These are phyloP conservation scores for Nasturtium officinale DNA, from an alignment of 345 rosid species.

Conservation along the genomic window DNA sequence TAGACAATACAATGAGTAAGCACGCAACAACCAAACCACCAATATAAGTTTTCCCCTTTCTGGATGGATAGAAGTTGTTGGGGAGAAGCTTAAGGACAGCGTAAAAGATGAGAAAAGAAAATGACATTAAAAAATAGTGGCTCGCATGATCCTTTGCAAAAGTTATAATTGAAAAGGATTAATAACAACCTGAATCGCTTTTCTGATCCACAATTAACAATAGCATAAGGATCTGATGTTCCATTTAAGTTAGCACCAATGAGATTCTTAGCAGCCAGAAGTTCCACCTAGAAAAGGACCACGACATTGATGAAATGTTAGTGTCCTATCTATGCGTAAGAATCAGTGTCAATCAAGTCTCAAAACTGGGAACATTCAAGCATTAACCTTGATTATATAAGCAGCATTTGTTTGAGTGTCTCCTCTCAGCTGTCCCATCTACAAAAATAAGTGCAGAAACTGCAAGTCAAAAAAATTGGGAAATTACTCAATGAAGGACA, in stretches of 20 bases:
- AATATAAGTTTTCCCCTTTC: neutral
- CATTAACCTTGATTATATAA: conserved; percentile 49
- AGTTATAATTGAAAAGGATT: conserved; percentile 12
- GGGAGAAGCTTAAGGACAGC: conserved; percentile 17
- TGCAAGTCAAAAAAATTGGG: conserved; percentile 75
- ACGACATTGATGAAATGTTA: conserved; percentile 14
- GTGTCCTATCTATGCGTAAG: conserved; percentile 1
- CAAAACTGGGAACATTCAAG: neutral
- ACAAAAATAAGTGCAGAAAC: conserved; percentile 86
- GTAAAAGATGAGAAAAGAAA: conserved; percentile 16
- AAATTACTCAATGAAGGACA: conserved; percentile 54
- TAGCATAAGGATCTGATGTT: conserved; percentile 96
- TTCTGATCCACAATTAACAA: conserved; percentile 94
- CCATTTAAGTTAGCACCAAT: conserved; percentile 95
- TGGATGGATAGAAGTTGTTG: conserved; percentile 19
- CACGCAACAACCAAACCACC: conserved; percentile 31
- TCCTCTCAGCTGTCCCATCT: conserved; percentile 72
- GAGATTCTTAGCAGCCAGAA: conserved; percentile 96
- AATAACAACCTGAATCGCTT: conserved; percentile 83
- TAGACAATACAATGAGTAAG: conserved; percentile 3
- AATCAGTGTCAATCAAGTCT: conserved; percentile 8
- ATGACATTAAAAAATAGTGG: conserved; percentile 11
- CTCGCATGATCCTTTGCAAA: conserved; percentile 26
- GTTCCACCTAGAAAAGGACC: conserved; percentile 66
- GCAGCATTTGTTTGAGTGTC: conserved; percentile 69